A percentile compares a stretch with the other conserved stretches of the same genome.
These are phyloP conservation scores for Yamadazyma endophytica DNA, from an alignment of 805 yeast genomes.

Conservation along the genomic window DNA sequence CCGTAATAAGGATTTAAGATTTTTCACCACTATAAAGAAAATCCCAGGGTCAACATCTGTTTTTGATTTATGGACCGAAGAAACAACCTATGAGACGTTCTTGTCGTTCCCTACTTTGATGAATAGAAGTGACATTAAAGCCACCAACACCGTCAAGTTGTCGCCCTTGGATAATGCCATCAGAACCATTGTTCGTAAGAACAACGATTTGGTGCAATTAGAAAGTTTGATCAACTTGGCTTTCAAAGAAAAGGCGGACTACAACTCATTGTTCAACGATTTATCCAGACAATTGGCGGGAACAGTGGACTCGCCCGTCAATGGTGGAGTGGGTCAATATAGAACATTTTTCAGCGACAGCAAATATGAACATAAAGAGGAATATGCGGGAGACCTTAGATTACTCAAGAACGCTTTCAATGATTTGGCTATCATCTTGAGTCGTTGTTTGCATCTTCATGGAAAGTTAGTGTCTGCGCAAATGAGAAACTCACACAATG, in stretches of 20 bases:
- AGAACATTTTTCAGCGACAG: constrained; percentile 56
- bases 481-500: constrained; percentile 62
- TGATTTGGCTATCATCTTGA: constrained; percentile 63
- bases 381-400: constrained; percentile 25
- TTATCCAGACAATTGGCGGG: constrained; percentile 72
- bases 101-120: constrained; percentile 83
- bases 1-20: constrained; percentile 66
- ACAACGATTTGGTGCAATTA: constrained; percentile 64
- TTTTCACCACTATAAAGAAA: constrained; percentile 65
- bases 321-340: constrained; percentile 88
- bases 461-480: constrained; percentile 55
- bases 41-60: constrained; percentile 71
- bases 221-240: constrained; percentile 58
- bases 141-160: constrained; percentile 45
- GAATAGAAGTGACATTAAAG: constrained; percentile 72
- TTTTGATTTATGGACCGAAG: constrained; percentile 84
- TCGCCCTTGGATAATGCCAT: constrained; percentile 87
- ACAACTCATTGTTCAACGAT: constrained; percentile 51
- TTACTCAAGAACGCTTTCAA: constrained; percentile 52
- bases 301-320: constrained; percentile 87
- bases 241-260: constrained; percentile 47
- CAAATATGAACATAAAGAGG: constrained; percentile 28
- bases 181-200: constrained; percentile 60
- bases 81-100: constrained; percentile 69
- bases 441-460: constrained; percentile 65